Evolutionary conservation across 176 grass and related monocot genomes (phyloP).

Genomic region (Puccinellia tenuiflora): DNA sequence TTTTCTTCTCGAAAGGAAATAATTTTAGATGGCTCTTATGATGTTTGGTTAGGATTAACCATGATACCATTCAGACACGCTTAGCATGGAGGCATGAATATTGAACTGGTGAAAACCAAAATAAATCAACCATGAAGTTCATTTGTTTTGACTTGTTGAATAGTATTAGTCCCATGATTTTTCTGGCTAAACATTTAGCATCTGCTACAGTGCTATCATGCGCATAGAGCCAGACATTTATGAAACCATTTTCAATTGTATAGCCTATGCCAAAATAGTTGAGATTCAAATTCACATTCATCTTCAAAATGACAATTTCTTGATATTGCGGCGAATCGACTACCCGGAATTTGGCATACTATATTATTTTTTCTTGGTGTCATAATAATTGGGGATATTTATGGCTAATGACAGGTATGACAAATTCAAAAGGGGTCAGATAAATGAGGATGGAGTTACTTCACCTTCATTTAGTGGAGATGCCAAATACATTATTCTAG

Average conservation of each 20-base stretch:
- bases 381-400: slow-evolving; percentile 24
- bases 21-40: background rate
- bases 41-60: slow-evolving; percentile 21
- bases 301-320: background rate
- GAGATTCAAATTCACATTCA: background rate
- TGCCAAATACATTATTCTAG: slow-evolving; percentile 90
- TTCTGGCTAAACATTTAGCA: background rate
- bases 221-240: slow-evolving; percentile 1
- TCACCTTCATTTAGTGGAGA: slow-evolving; percentile 53
- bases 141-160: slow-evolving; percentile 10
- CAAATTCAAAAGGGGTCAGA: slow-evolving; percentile 68
- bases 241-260: background rate
- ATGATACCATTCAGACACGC: background rate
- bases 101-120: slow-evolving; percentile 1
- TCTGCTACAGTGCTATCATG: background rate
- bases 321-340: background rate
- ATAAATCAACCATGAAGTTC: background rate
- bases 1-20: background rate
- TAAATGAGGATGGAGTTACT: slow-evolving; percentile 38
- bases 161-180: background rate
- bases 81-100: background rate
- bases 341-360: slow-evolving; percentile 3
- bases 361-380: slow-evolving; percentile 15
- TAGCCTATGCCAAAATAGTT: background rate
- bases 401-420: slow-evolving; percentile 62